Evolutionary conservation across 805 yeast species (phyloP).

Genomic region (Priceomyces haplophilus): DNA sequence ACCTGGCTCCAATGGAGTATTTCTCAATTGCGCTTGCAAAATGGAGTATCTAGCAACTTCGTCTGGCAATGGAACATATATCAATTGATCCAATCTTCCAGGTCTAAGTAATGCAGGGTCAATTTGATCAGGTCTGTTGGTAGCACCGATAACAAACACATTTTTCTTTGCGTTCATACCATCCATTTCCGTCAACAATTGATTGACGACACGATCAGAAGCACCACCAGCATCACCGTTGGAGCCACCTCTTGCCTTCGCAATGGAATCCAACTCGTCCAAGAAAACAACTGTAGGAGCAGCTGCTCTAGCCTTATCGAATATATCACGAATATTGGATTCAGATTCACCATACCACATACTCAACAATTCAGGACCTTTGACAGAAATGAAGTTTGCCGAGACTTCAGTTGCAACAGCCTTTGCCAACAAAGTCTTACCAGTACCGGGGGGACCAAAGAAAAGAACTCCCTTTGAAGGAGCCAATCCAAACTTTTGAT

Average conservation of each 20-base stretch:
- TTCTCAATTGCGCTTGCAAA: conserved; percentile 92
- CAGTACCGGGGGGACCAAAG: conserved; percentile 99
- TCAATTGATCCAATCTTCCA: conserved; percentile 97
- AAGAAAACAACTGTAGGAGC: conserved; percentile 99
- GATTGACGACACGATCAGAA: conserved; percentile 93
- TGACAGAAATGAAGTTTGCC: conserved; percentile 95
- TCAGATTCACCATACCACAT: conserved; percentile 99
- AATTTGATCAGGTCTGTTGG: conserved; percentile 98
- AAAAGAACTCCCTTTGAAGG: conserved; percentile 98
- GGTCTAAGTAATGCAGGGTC: conserved; percentile 99
- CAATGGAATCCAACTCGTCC: conserved; percentile 97
- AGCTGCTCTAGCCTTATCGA: conserved; percentile 98
- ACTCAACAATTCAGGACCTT: conserved; percentile 94
- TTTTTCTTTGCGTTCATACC: conserved; percentile 99
- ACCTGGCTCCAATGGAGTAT: conserved; percentile 98
- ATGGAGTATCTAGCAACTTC: conserved; percentile 91
- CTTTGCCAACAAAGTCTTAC: conserved; percentile 96
- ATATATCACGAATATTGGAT: conserved; percentile 94
- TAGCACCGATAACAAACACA: conserved; percentile 98
- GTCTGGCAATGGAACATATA: conserved; percentile 98
- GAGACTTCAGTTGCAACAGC: conserved; percentile 99
- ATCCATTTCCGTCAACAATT: conserved; percentile 96
- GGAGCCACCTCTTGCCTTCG: conserved; percentile 93
- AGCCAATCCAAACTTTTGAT: conserved; percentile 94
- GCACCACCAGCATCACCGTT: conserved; percentile 96